Conservation (phyloP, 2,329 filamentous ascomycete genomes). For the Orbilia javanica region DNA sequence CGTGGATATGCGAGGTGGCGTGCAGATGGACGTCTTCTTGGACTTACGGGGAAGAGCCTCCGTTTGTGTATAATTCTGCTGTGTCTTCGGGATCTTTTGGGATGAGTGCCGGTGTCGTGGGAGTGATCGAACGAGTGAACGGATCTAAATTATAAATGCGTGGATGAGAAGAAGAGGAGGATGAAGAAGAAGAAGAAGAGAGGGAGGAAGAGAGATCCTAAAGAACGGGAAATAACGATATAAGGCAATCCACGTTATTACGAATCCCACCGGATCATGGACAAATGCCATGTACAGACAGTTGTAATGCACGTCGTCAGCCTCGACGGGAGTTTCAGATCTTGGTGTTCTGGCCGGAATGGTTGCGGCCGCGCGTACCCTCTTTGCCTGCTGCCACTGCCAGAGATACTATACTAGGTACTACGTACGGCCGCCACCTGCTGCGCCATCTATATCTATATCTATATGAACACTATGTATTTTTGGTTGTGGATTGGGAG, state of each 20-base stretch:
- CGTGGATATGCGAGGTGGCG: conserved; percentile 11
- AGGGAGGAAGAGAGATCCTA: neutral
- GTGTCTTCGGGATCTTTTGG: too few relatives aligned
- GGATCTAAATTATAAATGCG: neutral
- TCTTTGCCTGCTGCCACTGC: neutral
- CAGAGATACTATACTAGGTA: neutral
- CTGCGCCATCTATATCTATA: too few relatives aligned
- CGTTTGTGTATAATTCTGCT: too few relatives aligned
- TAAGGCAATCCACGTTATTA: conserved; percentile 9
- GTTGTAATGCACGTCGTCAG: too few relatives aligned
- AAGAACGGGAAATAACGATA: neutral
- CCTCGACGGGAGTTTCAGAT: neutral
- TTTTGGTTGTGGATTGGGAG: too few relatives aligned
- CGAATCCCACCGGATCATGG: conserved; percentile 42
- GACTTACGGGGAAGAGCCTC: neutral
- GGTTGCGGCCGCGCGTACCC: conserved; percentile 14
- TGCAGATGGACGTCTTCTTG: neutral
- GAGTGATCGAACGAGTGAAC: too few relatives aligned
- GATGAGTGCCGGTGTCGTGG: too few relatives aligned
- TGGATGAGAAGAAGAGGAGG: neutral
- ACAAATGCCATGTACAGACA: too few relatives aligned
- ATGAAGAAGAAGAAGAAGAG: neutral
- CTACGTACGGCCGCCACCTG: neutral
- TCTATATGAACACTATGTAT: too few relatives aligned
- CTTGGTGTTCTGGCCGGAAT: conserved; percentile 6